A percentile compares a stretch with the other conserved stretches of the same genome.
phyloP scores from a whole-genome alignment of 306 rosid genomes.

The Amphicarpaea edgeworthii region DNA sequence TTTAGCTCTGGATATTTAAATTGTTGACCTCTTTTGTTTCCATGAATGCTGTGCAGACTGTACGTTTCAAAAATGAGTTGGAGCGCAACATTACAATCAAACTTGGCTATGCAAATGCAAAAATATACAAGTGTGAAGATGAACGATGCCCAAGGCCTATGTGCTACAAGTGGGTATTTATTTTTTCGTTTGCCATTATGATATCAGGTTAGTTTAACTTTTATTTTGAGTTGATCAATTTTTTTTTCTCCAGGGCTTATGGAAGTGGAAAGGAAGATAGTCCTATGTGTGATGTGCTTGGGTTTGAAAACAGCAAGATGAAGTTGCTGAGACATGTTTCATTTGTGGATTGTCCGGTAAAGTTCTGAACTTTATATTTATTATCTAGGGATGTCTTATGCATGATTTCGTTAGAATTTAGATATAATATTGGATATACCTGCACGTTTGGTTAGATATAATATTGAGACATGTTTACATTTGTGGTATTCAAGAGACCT shows the following conservation, averaged over 20 bases:
- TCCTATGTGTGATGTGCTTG: slow-evolving; percentile 87
- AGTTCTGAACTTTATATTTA: slow-evolving; percentile 16
- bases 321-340: slow-evolving; percentile 91
- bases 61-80: slow-evolving; percentile 94
- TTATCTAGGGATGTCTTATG: slow-evolving; percentile 4
- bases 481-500: no score
- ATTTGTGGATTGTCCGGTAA: slow-evolving; percentile 94
- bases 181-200: slow-evolving; percentile 17
- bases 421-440: neutral
- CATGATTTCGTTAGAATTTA: neutral
- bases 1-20: neutral
- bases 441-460: slow-evolving; percentile 13
- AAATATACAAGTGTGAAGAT: slow-evolving; percentile 91
- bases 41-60: slow-evolving; percentile 64
- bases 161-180: slow-evolving; percentile 84
- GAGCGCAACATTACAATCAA: slow-evolving; percentile 96
- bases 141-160: slow-evolving; percentile 93
- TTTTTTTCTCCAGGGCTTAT: slow-evolving; percentile 69
- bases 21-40: slow-evolving; percentile 26
- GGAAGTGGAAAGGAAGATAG: slow-evolving; percentile 98
- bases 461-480: slow-evolving; percentile 11
- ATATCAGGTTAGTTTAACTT: slow-evolving; percentile 35
- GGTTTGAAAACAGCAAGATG: slow-evolving; percentile 89
- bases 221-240: slow-evolving; percentile 3
- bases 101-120: slow-evolving; percentile 97